Conservation (phyloP, 495 filamentous ascomycete genomes). For the Aspergillus taichungensis region DNA sequence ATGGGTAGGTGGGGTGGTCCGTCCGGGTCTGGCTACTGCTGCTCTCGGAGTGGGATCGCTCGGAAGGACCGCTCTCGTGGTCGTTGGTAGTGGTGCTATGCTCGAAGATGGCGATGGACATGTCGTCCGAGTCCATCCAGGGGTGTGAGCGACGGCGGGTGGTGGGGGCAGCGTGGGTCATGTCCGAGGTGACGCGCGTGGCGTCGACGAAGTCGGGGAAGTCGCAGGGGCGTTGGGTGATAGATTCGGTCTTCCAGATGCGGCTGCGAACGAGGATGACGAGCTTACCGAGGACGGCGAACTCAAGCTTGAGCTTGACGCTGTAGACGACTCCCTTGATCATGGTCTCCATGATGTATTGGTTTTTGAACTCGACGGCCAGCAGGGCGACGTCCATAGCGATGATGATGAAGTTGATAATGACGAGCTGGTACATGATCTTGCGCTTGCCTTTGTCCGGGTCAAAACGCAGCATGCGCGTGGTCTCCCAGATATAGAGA, state of each 20-base stretch:
- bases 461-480: conserved; percentile 39
- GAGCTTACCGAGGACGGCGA: conserved; percentile 48
- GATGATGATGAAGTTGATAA: conserved; percentile 51
- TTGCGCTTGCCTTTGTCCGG: conserved; percentile 37
- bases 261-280: conserved; percentile 33
- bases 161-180: conserved; percentile 30
- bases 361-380: conserved; percentile 45
- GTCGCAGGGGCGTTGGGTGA: conserved; percentile 9
- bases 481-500: conserved; percentile 51
- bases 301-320: conserved; percentile 60
- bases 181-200: conserved; percentile 33
- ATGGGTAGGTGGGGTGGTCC: conserved; percentile 8
- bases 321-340: conserved; percentile 54
- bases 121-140: conserved; percentile 31
- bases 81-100: conserved; percentile 15
- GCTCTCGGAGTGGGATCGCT: conserved; percentile 24
- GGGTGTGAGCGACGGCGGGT: conserved; percentile 15
- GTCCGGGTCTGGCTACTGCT: conserved; percentile 27
- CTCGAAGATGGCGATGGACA: conserved; percentile 40
- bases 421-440: conserved; percentile 49
- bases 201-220: conserved; percentile 40
- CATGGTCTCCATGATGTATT: conserved; percentile 51
- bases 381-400: conserved; percentile 47
- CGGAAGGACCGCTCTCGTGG: conserved; percentile 16
- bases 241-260: conserved; percentile 34